Evolutionary conservation across 1,284 basidiomycete genomes (phyloP).

Genomic region (Ustilago curta): DNA sequence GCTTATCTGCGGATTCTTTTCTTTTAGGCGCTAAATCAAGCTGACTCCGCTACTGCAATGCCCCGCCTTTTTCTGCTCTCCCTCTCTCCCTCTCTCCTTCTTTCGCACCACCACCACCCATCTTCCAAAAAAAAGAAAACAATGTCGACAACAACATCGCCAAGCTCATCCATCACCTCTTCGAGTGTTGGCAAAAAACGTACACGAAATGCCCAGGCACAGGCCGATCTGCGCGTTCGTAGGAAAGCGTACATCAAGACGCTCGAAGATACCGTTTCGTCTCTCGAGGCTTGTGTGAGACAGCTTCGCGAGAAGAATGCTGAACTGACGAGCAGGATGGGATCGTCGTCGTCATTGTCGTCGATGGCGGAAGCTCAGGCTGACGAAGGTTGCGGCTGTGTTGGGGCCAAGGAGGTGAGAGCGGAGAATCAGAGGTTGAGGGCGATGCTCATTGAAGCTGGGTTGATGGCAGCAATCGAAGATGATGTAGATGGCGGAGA

Average conservation of each 20-base stretch:
- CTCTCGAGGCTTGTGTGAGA: slow-evolving; percentile 29
- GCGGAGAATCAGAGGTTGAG: slow-evolving; percentile 25
- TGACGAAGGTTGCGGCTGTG: background rate
- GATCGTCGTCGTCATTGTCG: background rate
- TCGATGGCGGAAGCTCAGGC: background rate
- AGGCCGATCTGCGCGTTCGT: slow-evolving; percentile 35
- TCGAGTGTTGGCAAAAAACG: slow-evolving; percentile 8
- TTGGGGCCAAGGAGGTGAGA: slow-evolving; percentile 3
- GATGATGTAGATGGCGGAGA: background rate
- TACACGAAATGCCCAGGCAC: slow-evolving; percentile 47
- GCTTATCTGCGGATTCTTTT: background rate
- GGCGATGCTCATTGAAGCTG: slow-evolving; percentile 16
- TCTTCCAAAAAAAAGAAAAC: too few relatives aligned
- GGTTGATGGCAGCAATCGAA: background rate
- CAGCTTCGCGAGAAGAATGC: slow-evolving; percentile 20
- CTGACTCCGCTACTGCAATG: background rate
- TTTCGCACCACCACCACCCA: background rate
- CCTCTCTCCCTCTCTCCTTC: background rate
- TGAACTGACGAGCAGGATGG: background rate
- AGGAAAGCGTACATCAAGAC: slow-evolving; percentile 47
- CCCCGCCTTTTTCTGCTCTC: background rate
- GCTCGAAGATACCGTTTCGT: slow-evolving; percentile 41
- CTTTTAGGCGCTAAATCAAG: too few relatives aligned
- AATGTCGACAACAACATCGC: slow-evolving; percentile 12
- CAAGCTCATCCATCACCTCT: background rate